These are phyloP conservation scores for Drosera capensis DNA, from an alignment of 148 eudicot genomes.

Conservation along the genomic window DNA sequence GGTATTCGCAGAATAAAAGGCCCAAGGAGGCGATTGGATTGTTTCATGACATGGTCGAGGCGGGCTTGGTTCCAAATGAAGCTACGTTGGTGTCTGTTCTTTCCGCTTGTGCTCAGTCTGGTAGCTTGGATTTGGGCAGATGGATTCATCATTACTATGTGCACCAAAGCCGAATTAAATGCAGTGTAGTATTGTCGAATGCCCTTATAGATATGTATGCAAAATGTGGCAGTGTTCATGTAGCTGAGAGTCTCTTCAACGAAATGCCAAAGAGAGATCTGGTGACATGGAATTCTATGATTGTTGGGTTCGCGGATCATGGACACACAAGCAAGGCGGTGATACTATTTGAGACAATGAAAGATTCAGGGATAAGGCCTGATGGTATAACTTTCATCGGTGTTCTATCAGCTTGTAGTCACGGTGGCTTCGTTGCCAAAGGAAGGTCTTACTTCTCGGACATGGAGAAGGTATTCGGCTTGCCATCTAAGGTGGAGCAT, in stretches of 20 bases:
- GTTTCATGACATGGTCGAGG: conserved; percentile 35
- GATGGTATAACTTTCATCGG: conserved; percentile 45
- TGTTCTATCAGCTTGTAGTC: conserved; percentile 53
- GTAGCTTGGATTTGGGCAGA: conserved; percentile 32
- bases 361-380: conserved; percentile 27
- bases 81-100: conserved; percentile 45
- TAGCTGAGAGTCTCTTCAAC: conserved; percentile 33
- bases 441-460: conserved; percentile 25
- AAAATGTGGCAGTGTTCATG: conserved; percentile 43
- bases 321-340: conserved; percentile 40
- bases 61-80: conserved; percentile 33
- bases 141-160: conserved; percentile 31
- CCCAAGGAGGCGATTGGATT: conserved; percentile 42
- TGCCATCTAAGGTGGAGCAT: conserved; percentile 37
- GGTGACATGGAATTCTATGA: conserved; percentile 49
- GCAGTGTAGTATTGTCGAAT: conserved; percentile 28
- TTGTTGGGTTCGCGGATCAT: conserved; percentile 47
- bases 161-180: conserved; percentile 15
- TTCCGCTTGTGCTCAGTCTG: conserved; percentile 50
- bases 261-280: conserved; percentile 36
- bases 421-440: conserved; percentile 35
- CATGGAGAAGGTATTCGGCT: conserved; percentile 24
- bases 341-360: conserved; percentile 30
- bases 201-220: conserved; percentile 53
- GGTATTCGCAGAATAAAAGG: conserved; percentile 43